Conservation (phyloP, 108 stramenopile species). For the Mayamaea pseudoterrestris region DNA sequence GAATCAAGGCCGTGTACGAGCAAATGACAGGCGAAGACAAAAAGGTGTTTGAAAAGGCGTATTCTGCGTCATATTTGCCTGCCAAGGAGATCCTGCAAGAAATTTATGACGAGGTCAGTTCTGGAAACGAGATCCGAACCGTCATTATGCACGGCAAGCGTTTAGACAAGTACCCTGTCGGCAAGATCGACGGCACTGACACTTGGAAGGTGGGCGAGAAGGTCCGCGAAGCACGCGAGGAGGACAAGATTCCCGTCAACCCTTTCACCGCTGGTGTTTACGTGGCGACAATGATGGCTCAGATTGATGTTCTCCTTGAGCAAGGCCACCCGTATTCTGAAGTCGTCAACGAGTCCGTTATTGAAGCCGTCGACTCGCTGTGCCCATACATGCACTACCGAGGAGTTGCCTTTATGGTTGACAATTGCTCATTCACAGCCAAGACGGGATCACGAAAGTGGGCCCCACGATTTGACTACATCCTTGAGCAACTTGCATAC, state of each 20-base stretch:
- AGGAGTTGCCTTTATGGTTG: slow-evolving; percentile 98
- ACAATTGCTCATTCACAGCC: slow-evolving; percentile 98
- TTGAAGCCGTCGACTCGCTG: slow-evolving; percentile 96
- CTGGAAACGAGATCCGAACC: slow-evolving; percentile 95
- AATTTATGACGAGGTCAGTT: slow-evolving; percentile 96
- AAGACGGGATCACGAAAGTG: slow-evolving; percentile 96
- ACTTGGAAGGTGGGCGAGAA: slow-evolving; percentile 95
- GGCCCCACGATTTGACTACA: slow-evolving; percentile 98
- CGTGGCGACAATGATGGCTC: slow-evolving; percentile 98
- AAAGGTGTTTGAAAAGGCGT: slow-evolving; percentile 85
- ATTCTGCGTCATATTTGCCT: slow-evolving; percentile 92
- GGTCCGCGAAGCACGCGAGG: slow-evolving; percentile 88
- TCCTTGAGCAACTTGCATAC: slow-evolving; percentile 96
- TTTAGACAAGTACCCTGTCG: slow-evolving; percentile 84
- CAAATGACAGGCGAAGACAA: slow-evolving; percentile 71
- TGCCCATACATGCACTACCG: slow-evolving; percentile 99
- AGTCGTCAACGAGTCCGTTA: slow-evolving; percentile 97
- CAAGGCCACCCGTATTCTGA: slow-evolving; percentile 97
- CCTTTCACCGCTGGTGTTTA: slow-evolving; percentile 98
- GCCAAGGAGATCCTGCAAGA: slow-evolving; percentile 97
- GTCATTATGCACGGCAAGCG: slow-evolving; percentile 96
- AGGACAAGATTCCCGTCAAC: slow-evolving; percentile 94
- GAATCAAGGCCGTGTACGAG: slow-evolving; percentile 95
- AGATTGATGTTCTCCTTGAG: slow-evolving; percentile 94
- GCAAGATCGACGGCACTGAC: slow-evolving; percentile 97